phyloP scores from a whole-genome alignment of 2,329 filamentous ascomycete genomes.

The Lachnellula willkommii region DNA sequence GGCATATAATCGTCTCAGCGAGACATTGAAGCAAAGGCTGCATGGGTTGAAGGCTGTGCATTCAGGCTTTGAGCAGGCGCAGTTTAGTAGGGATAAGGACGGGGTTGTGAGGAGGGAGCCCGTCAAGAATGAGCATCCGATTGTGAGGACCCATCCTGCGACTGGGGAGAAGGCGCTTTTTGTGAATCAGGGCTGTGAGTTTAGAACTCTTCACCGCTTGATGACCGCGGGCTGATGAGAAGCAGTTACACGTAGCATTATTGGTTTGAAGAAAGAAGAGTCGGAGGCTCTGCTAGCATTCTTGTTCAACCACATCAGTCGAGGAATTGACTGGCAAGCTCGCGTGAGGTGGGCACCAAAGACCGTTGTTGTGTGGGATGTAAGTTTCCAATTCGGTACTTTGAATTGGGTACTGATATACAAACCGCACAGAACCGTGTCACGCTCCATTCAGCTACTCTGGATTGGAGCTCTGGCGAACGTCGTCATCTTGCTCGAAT shows the following conservation, averaged over 20 bases:
- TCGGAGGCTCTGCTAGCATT: slow-evolving; percentile 66
- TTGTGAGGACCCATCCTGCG: slow-evolving; percentile 71
- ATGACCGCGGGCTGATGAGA: background rate
- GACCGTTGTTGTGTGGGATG: slow-evolving; percentile 80
- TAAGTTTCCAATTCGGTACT: slow-evolving; percentile 28
- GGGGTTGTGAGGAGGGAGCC: slow-evolving; percentile 72
- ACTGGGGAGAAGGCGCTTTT: slow-evolving; percentile 78
- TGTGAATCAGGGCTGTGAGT: slow-evolving; percentile 72
- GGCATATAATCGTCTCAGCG: slow-evolving; percentile 70
- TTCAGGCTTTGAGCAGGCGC: slow-evolving; percentile 72
- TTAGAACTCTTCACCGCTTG: background rate
- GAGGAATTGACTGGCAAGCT: slow-evolving; percentile 63
- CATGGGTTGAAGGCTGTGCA: slow-evolving; percentile 75
- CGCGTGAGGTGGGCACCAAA: slow-evolving; percentile 69
- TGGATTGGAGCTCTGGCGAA: slow-evolving; percentile 75
- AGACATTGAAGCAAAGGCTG: slow-evolving; percentile 66
- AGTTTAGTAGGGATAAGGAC: slow-evolving; percentile 57
- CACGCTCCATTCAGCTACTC: slow-evolving; percentile 70
- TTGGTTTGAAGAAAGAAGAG: slow-evolving; percentile 80
- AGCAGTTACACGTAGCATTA: slow-evolving; percentile 68
- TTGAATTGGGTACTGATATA: background rate
- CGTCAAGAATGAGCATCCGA: slow-evolving; percentile 64
- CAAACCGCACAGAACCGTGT: slow-evolving; percentile 54
- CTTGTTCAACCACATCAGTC: slow-evolving; percentile 66
- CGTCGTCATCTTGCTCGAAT: slow-evolving; percentile 73